Conservation (phyloP, 2,329 filamentous ascomycete species). For the Ilyonectria destructans region DNA sequence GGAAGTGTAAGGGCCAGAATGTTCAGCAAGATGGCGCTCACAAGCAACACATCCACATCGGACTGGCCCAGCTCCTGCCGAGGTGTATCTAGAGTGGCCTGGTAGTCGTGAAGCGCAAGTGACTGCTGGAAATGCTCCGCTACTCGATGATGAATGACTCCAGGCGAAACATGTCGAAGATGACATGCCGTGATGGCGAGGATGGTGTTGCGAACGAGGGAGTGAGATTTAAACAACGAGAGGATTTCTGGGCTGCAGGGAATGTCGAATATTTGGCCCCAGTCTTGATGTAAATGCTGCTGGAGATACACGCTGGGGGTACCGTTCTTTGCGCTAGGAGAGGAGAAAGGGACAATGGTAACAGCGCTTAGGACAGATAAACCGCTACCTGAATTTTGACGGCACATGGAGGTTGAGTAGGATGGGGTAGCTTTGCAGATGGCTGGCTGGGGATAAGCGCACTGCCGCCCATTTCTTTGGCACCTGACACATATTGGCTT, state of each 20-base stretch:
- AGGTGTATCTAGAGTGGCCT: background rate
- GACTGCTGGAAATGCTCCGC: conserved; percentile 27
- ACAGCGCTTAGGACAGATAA: conserved; percentile 5
- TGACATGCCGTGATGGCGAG: conserved; percentile 23
- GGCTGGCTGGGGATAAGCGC: conserved; percentile 2
- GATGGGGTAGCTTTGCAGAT: background rate
- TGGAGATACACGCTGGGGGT: conserved; percentile 17
- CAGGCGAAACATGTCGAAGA: conserved; percentile 19
- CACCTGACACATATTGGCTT: conserved; percentile 19
- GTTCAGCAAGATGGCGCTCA: conserved; percentile 16
- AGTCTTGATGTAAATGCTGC: conserved; percentile 18
- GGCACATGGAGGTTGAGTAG: background rate
- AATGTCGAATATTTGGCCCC: conserved; percentile 12
- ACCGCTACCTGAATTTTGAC: background rate
- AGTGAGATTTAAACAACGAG: conserved; percentile 11
- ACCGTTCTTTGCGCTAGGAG: conserved; percentile 15
- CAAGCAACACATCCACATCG: conserved; percentile 9
- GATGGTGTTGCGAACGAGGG: conserved; percentile 16
- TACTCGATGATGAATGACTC: conserved; percentile 17
- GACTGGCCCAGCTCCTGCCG: conserved; percentile 1
- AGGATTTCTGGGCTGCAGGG: conserved; percentile 19
- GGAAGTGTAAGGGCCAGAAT: conserved; percentile 20
- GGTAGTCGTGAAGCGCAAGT: conserved; percentile 17
- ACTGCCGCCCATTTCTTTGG: conserved; percentile 14
- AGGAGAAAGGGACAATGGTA: conserved; percentile 9